Conservation (phyloP, 306 rosid species). For the Quercus glauca region DNA sequence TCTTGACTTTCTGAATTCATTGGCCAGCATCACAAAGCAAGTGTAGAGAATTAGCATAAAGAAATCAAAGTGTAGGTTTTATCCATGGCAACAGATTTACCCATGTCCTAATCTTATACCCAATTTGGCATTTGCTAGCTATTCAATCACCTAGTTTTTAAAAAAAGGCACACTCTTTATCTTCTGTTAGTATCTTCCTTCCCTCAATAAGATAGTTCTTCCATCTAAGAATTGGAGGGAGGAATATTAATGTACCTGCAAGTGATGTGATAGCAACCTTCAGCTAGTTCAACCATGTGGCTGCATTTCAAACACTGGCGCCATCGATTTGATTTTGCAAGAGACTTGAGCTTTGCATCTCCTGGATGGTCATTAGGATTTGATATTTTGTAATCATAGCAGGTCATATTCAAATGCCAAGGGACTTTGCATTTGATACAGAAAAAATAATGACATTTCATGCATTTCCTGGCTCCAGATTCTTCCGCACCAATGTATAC, state of each 20-base stretch:
- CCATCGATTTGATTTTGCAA: conserved; percentile 38
- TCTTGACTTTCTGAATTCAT: background rate
- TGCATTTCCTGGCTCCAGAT: conserved; percentile 43
- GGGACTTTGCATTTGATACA: conserved; percentile 56
- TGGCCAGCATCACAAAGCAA: background rate
- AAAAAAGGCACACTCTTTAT: background rate
- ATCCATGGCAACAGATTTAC: background rate
- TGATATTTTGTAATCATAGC: conserved; percentile 28
- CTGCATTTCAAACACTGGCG: conserved; percentile 54
- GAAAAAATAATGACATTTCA: conserved; percentile 42
- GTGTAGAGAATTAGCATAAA: too few species aligned
- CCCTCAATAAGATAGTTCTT: background rate
- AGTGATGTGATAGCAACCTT: conserved; percentile 62
- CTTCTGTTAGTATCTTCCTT: background rate
- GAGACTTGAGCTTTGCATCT: conserved; percentile 44
- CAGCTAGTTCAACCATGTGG: conserved; percentile 53
- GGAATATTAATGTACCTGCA: conserved; percentile 42
- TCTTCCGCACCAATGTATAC: conserved; percentile 4
- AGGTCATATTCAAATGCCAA: conserved; percentile 44
- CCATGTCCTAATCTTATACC: background rate
- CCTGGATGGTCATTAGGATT: conserved; percentile 21
- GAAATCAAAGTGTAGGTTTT: background rate
- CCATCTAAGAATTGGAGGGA: background rate
- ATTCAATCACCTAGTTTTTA: background rate
- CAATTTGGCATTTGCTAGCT: background rate